A percentile compares a stretch with the other conserved stretches of the same genome.
Evolutionary conservation across 73 alveolate species (phyloP).

Genomic region (Tetrahymena thermophila): DNA sequence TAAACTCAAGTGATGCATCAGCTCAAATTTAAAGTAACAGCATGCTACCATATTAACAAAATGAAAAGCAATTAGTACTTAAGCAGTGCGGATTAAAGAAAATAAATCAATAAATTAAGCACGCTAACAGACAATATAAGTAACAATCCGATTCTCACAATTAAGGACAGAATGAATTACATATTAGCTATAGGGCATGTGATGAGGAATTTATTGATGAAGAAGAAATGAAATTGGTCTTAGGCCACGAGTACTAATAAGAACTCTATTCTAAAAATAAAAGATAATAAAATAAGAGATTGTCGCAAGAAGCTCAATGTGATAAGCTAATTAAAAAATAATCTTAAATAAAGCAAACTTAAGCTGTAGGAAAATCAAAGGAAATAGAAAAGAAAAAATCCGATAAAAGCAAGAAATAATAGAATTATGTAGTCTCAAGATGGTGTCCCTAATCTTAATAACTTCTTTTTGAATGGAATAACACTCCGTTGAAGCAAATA

Average conservation of each 20-base stretch:
- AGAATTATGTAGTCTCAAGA: not conserved
- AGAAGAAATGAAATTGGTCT: not conserved
- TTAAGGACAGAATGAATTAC: not conserved
- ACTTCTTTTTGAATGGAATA: not conserved
- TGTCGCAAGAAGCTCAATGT: not conserved
- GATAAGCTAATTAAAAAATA: not conserved
- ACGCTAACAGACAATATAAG: not conserved
- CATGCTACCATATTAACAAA: too few species aligned
- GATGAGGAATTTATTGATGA: not conserved
- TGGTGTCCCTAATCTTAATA: not conserved
- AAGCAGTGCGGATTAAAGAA: not conserved
- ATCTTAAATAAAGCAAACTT: not conserved
- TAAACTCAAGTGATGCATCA: not conserved
- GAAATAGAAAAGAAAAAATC: not conserved
- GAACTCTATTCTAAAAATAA: not conserved
- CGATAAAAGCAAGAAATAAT: not conserved
- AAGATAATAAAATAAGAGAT: not conserved
- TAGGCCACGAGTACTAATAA: not conserved
- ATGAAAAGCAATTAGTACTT: not conserved
- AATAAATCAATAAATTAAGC: not conserved
- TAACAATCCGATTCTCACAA: not conserved
- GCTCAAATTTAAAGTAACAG: not conserved
- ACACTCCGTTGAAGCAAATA: not conserved
- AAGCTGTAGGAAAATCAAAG: not conserved
- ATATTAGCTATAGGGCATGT: not conserved